A percentile compares a stretch with the other conserved stretches of the same genome.
Evolutionary conservation across 331 rosid genomes (phyloP).

Genomic region (Pyrus hybrid): DNA sequence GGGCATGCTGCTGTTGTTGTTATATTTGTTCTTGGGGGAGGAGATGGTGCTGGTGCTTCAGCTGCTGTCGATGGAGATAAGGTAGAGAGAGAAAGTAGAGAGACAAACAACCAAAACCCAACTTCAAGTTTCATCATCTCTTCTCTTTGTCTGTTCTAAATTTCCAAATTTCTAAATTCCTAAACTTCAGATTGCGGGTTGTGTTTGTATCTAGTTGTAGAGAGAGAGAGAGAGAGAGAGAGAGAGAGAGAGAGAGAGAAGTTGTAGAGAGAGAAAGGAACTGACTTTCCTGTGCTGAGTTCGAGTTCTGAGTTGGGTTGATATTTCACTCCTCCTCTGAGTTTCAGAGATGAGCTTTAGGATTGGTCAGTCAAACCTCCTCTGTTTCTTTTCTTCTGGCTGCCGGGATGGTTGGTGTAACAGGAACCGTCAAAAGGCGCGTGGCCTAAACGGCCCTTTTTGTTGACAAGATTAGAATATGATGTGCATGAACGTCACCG

Average conservation of each 20-base stretch:
- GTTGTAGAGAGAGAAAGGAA: background rate
- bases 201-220: background rate
- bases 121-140: constrained; percentile 12
- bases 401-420: too few relatives aligned
- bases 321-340: too few relatives aligned
- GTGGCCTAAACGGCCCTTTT: too few relatives aligned
- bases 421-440: too few relatives aligned
- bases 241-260: background rate
- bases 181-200: background rate
- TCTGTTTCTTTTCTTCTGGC: too few relatives aligned
- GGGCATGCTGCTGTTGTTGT: constrained; percentile 40
- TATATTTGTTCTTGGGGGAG: constrained; percentile 7
- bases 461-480: too few relatives aligned
- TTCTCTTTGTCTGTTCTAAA: background rate
- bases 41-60: constrained; percentile 6
- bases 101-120: background rate
- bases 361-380: too few relatives aligned
- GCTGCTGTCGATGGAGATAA: constrained; percentile 8
- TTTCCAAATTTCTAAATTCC: background rate
- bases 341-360: too few relatives aligned
- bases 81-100: constrained; percentile 12
- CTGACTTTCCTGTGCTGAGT: too few relatives aligned
- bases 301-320: too few relatives aligned
- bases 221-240: background rate
- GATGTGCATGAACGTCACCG: too few relatives aligned